Conservation (phyloP, 2,329 filamentous ascomycete genomes). For the Penicillium olsonii region DNA sequence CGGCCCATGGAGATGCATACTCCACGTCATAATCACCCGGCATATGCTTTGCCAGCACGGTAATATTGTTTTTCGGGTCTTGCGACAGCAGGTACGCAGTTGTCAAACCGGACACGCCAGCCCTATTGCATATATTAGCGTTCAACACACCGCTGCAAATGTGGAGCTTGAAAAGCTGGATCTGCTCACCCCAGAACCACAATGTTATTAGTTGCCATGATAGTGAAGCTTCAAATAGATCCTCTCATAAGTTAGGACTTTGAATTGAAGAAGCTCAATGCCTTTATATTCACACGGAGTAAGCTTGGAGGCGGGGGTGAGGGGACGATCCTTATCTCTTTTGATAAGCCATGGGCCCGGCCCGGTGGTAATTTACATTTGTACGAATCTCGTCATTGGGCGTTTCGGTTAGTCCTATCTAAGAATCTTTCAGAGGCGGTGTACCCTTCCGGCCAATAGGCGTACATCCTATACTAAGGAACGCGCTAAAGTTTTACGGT, state of each 20-base stretch:
- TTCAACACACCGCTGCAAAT: background rate
- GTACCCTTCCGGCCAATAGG: conserved; percentile 5
- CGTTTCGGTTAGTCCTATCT: conserved; percentile 1
- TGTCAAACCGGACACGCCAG: conserved; percentile 67
- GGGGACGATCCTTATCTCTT: conserved; percentile 14
- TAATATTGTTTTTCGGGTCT: conserved; percentile 60
- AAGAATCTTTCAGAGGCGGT: conserved; percentile 16
- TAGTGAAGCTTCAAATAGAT: no score
- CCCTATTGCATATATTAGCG: conserved; percentile 44
- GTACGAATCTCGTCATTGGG: conserved; percentile 4
- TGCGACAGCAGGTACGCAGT: conserved; percentile 64
- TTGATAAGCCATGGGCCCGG: conserved; percentile 20
- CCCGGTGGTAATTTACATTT: conserved; percentile 8
- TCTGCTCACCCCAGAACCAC: conserved; percentile 42
- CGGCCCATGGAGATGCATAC: conserved; percentile 88
- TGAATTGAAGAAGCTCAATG: background rate
- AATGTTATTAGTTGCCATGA: conserved; percentile 39
- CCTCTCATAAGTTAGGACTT: no score
- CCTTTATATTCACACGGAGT: background rate
- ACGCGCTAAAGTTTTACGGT: conserved; percentile 19
- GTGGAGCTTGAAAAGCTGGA: conserved; percentile 1
- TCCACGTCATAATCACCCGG: conserved; percentile 90
- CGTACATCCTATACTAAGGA: background rate
- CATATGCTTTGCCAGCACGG: conserved; percentile 83
- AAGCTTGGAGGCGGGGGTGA: conserved; percentile 12